Evolutionary conservation across 179 eudicot genomes (phyloP), one percentile per base, ranked within the genome.

Genomic region (Silene coronaria): DNA sequence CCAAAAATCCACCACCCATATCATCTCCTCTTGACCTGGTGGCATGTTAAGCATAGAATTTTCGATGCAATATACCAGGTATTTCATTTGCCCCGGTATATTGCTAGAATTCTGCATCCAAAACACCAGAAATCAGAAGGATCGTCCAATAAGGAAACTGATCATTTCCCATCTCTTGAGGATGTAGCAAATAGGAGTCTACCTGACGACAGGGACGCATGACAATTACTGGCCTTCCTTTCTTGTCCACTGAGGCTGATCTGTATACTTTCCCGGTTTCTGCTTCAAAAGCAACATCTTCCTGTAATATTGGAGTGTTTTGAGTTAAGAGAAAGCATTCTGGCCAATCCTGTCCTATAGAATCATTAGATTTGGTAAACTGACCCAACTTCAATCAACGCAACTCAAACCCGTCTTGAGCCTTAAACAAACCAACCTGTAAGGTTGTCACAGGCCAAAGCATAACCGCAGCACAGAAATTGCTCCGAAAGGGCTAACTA

Each of bases 201-300:
- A 94, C 99, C 97, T 92, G 91, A 72, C 89, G 80, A 59, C 86
- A 77, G 70, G 99, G 99, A 73, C 95, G 89, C 94, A 95, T 86
- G 75, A 95, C 91, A 53, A 95, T 79, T 81, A 95, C 96, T 13
- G 89, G 74, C 84, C 97, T 90, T 74, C 99, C 97, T 28, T 82
- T 86, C 86, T 89, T 92, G 82, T 95, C 99, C 42, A 77, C 80
- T 64, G 80, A 85, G 78, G 76, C 83, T 34, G 97, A 76, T 82
- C 90, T 82, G 83, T 90, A 95, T 57, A 90, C 79, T 78, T 95
- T 95, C 30, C 99, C 97, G 2, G 97, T 88, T 77, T 92, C 90
- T 46, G 94, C 97, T 84, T 94, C 99, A 67, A n/a, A 30, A 77
- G 91, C 90, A 83, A 95, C 78, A 38, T 95, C 91, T 48, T 88